These are phyloP conservation scores for Pleurotus eryngii DNA, from an alignment of 768 basidiomycete genomes.

Conservation along the genomic window DNA sequence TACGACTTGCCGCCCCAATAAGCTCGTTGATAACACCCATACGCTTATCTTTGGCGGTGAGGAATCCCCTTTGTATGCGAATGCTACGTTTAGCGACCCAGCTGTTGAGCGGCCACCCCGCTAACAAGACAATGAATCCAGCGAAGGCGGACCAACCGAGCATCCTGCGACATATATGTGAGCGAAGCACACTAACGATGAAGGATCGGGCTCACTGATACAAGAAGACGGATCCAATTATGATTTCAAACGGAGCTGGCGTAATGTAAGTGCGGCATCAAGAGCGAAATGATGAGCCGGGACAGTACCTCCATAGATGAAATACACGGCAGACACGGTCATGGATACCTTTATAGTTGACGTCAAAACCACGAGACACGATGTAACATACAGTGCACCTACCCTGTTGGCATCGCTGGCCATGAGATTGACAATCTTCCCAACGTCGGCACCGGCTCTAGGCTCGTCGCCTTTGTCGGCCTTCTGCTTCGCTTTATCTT, in stretches of 20 bases:
- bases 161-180: constrained; percentile 34
- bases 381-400: constrained; percentile 9
- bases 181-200: not conserved
- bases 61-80: constrained; percentile 55
- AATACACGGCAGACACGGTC: constrained; percentile 47
- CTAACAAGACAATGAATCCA: constrained; percentile 64
- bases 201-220: constrained; percentile 51
- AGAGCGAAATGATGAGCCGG: constrained; percentile 4
- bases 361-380: not conserved
- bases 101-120: constrained; percentile 72
- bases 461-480: constrained; percentile 49
- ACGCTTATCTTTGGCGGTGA: constrained; percentile 66
- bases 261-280: constrained; percentile 4
- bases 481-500: constrained; percentile 27
- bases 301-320: constrained; percentile 60
- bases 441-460: constrained; percentile 78
- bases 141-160: constrained; percentile 72
- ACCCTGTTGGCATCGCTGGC: constrained; percentile 69
- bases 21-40: constrained; percentile 79
- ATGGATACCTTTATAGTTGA: not conserved
- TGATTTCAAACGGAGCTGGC: constrained; percentile 70
- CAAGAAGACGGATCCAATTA: constrained; percentile 69
- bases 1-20: constrained; percentile 52
- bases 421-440: constrained; percentile 91
- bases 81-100: constrained; percentile 58